A percentile compares a stretch with the other conserved stretches of the same genome.
phyloP scores from a whole-genome alignment of 2,329 filamentous ascomycete genomes.

The Nemania sp. region DNA sequence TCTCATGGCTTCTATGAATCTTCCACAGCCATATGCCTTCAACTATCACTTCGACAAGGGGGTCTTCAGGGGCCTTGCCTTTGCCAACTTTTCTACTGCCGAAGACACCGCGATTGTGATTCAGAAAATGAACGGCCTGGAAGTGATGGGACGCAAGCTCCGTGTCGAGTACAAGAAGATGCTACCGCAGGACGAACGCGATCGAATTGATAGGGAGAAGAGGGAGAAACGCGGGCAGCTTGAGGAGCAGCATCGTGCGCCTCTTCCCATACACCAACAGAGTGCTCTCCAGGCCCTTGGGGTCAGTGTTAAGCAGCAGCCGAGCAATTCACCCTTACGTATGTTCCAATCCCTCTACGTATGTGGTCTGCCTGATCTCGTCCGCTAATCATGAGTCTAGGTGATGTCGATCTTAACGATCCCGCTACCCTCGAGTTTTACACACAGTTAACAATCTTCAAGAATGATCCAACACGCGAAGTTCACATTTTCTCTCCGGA shows the following conservation, averaged over 20 bases:
- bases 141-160: constrained; percentile 91
- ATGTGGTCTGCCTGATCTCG: constrained; percentile 1
- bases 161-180: constrained; percentile 99
- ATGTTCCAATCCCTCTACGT: constrained; percentile 35
- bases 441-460: constrained; percentile 87
- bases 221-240: constrained; percentile 92
- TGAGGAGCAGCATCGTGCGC: constrained; percentile 89
- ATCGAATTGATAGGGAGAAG: constrained; percentile 96
- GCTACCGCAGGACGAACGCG: constrained; percentile 90
- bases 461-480: constrained; percentile 76
- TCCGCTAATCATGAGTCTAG: constrained; percentile 33
- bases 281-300: constrained; percentile 81
- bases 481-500: constrained; percentile 82
- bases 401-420: constrained; percentile 89
- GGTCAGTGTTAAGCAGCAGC: constrained; percentile 68
- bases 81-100: constrained; percentile 96
- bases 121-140: constrained; percentile 91
- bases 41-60: constrained; percentile 99
- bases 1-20: constrained; percentile 91
- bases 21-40: constrained; percentile 96
- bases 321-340: constrained; percentile 54
- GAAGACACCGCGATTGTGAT: constrained; percentile 94
- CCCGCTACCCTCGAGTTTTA: constrained; percentile 86
- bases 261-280: constrained; percentile 76
- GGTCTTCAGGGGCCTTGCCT: constrained; percentile 92